Conservation (phyloP, 2,329 filamentous ascomycete species). For the Claviceps sp. region DNA sequence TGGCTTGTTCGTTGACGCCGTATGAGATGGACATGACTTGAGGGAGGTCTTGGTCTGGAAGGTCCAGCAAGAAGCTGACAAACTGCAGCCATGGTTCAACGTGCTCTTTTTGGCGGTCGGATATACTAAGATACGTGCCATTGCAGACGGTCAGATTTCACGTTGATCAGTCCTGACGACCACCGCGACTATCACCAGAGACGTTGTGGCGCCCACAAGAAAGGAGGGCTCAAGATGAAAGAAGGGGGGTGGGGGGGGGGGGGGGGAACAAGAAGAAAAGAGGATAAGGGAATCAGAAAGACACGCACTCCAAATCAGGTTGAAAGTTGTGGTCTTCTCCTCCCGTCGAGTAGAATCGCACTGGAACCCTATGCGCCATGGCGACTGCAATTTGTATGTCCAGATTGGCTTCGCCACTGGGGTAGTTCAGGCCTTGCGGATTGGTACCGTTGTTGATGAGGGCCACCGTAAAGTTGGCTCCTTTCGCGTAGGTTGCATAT, state of each 20-base stretch:
- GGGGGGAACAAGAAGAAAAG: too few relatives aligned
- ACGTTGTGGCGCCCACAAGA: too few relatives aligned
- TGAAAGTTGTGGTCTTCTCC: constrained; percentile 18
- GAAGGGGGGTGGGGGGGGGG: too few relatives aligned
- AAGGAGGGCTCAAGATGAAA: too few relatives aligned
- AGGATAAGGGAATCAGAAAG: not conserved
- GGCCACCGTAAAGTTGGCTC: constrained; percentile 42
- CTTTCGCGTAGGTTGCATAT: constrained; percentile 37
- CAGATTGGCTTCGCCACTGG: constrained; percentile 22
- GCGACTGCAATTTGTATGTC: constrained; percentile 24
- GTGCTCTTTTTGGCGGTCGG: constrained; percentile 19
- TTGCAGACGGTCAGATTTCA: too few relatives aligned
- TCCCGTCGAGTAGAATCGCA: constrained; percentile 20
- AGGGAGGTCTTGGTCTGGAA: constrained; percentile 41
- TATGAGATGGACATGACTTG: constrained; percentile 57
- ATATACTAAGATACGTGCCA: constrained; percentile 9
- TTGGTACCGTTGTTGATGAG: constrained; percentile 44
- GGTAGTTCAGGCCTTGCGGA: constrained; percentile 23
- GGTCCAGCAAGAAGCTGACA: constrained; percentile 43
- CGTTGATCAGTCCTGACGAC: too few relatives aligned
- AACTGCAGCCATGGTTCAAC: constrained; percentile 58
- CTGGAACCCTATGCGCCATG: constrained; percentile 20
- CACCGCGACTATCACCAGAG: too few relatives aligned
- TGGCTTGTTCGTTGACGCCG: constrained; percentile 52
- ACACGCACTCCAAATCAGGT: constrained; percentile 22